phyloP scores from a whole-genome alignment of 352 stramenopile genomes.

The Globisporangium megalacanthum region DNA sequence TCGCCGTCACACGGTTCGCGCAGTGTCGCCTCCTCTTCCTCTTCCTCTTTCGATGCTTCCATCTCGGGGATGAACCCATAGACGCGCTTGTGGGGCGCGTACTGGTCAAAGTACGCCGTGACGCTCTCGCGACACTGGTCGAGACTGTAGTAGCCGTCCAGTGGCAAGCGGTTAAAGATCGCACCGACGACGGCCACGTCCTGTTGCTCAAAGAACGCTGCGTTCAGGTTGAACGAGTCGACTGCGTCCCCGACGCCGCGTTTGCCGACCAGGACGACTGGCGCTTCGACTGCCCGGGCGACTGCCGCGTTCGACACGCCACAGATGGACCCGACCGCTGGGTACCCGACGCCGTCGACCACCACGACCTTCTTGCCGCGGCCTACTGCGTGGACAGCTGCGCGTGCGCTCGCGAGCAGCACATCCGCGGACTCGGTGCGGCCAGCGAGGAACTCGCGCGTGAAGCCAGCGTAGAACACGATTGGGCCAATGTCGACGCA shows the following conservation, averaged over 20 bases:
- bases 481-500: slow-evolving; percentile 91
- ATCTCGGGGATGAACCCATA: slow-evolving; percentile 87
- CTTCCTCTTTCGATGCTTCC: slow-evolving; percentile 13
- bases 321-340: slow-evolving; percentile 81
- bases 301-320: slow-evolving; percentile 72
- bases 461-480: slow-evolving; percentile 97
- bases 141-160: slow-evolving; percentile 94
- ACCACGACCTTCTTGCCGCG: slow-evolving; percentile 90
- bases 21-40: not conserved
- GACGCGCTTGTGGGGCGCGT: slow-evolving; percentile 49
- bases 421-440: slow-evolving; percentile 79
- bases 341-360: slow-evolving; percentile 97
- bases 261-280: slow-evolving; percentile 94
- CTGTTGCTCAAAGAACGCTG: slow-evolving; percentile 90
- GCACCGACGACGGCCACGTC: slow-evolving; percentile 92
- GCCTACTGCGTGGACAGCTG: slow-evolving; percentile 87
- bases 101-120: slow-evolving; percentile 89
- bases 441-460: slow-evolving; percentile 92
- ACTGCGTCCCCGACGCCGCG: slow-evolving; percentile 96
- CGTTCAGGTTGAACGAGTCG: slow-evolving; percentile 97
- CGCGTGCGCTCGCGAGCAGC: slow-evolving; percentile 78
- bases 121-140: slow-evolving; percentile 88
- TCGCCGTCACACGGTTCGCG: slow-evolving; percentile 3
- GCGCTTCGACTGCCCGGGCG: slow-evolving; percentile 53
- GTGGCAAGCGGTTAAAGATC: slow-evolving; percentile 94